phyloP scores from a whole-genome alignment of 805 yeast genomes.

The Lipomyces chichibuensis region DNA sequence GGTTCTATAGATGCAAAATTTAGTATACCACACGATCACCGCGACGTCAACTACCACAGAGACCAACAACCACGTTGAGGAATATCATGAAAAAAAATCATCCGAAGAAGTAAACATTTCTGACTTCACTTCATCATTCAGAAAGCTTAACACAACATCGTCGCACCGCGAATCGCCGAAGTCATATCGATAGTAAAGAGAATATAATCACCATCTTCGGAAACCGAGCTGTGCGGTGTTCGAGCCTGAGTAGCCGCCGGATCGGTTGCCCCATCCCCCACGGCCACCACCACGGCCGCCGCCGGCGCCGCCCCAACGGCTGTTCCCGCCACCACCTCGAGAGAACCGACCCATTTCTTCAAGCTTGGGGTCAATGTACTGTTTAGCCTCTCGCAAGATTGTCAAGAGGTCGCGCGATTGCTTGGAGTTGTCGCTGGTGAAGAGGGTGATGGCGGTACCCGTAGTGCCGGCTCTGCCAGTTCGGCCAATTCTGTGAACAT shows the following conservation, averaged over 20 bases:
- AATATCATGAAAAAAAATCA: not conserved
- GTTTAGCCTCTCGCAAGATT: constrained; percentile 94
- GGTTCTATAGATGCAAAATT: constrained; percentile 2
- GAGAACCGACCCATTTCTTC: constrained; percentile 74
- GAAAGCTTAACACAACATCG: not conserved
- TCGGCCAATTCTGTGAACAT: constrained; percentile 98
- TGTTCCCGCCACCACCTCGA: constrained; percentile 67
- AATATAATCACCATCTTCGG: constrained; percentile 42
- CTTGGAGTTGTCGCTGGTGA: constrained; percentile 83
- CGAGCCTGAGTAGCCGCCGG: constrained; percentile 43
- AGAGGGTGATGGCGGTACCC: constrained; percentile 94
- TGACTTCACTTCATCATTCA: not conserved
- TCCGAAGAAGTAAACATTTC: not conserved
- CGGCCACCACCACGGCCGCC: constrained; percentile 51
- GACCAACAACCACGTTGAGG: not conserved
- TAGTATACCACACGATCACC: not conserved
- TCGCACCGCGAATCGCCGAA: not conserved
- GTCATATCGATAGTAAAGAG: not conserved
- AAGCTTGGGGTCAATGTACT: constrained; percentile 79
- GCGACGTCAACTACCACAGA: not conserved
- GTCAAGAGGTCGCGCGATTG: constrained; percentile 88
- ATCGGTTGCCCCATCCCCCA: constrained; percentile 45
- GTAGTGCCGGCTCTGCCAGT: constrained; percentile 98
- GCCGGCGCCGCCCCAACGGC: constrained; percentile 58
- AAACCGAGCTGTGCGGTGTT: constrained; percentile 50